Percentiles rank a stretch among this genome's conserved stretches.
phyloP scores from a whole-genome alignment of 163 green algal genomes.

The Picocystis sp. region DNA sequence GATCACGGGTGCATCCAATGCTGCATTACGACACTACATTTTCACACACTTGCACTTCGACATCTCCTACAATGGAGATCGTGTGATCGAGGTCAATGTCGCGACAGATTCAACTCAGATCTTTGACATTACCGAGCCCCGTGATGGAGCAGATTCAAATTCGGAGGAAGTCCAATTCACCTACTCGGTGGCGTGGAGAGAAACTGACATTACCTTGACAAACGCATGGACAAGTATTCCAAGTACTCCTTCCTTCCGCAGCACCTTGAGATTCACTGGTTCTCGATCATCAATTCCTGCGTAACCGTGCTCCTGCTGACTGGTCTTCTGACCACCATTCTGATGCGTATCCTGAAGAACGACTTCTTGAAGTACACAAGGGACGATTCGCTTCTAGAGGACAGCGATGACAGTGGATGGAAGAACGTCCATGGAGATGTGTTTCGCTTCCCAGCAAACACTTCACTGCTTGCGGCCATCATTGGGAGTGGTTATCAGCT shows the following conservation, averaged over 20 bases:
- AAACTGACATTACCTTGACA: constrained; percentile 50
- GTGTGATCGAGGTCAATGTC: constrained; percentile 88
- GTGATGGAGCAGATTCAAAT: constrained; percentile 3
- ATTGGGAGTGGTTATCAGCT: constrained; percentile 71
- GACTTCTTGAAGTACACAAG: constrained; percentile 74
- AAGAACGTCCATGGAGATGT: constrained; percentile 75
- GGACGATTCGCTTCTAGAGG: constrained; percentile 21
- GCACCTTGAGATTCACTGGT: constrained; percentile 98
- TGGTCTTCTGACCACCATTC: constrained; percentile 93
- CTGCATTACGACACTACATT: constrained; percentile 29
- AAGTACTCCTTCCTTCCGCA: constrained; percentile 88
- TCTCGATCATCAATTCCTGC: constrained; percentile 96
- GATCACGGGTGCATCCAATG: constrained; percentile 11
- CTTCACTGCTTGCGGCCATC: constrained; percentile 59
- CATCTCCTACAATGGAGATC: constrained; percentile 73
- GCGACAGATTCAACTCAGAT: constrained; percentile 54
- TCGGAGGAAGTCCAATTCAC: constrained; percentile 48
- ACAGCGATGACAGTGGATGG: constrained; percentile 55
- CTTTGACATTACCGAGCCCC: constrained; percentile 63
- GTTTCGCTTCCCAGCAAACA: constrained; percentile 58
- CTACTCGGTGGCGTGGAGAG: constrained; percentile 82
- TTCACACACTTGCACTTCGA: constrained; percentile 99
- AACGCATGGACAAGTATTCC: constrained; percentile 91
- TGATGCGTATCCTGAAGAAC: constrained; percentile 89
- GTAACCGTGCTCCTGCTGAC: constrained; percentile 97